phyloP scores from a whole-genome alignment of 2,329 filamentous ascomycete species.

The Albophoma yamanashiensis region DNA sequence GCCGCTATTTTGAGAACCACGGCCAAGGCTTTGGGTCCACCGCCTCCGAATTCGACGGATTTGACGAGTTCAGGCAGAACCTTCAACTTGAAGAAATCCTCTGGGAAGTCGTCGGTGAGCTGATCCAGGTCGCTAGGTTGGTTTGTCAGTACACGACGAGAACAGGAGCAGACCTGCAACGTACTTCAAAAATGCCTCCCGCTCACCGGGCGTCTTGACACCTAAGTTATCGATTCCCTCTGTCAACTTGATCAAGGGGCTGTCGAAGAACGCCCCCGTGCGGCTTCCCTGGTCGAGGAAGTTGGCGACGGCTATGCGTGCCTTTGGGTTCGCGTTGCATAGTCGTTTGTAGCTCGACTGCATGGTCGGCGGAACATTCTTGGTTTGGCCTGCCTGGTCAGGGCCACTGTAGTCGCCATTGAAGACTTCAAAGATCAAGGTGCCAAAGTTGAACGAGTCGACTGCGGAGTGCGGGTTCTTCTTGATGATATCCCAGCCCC shows the following conservation, averaged over 20 bases:
- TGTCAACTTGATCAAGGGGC: constrained; percentile 80
- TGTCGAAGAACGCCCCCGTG: constrained; percentile 81
- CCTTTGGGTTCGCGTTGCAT: constrained; percentile 80
- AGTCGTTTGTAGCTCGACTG: constrained; percentile 85
- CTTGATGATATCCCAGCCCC: constrained; percentile 88
- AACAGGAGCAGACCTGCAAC: constrained; percentile 1
- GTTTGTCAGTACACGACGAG: constrained; percentile 22
- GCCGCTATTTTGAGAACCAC: constrained; percentile 85
- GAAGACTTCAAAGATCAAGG: constrained; percentile 81
- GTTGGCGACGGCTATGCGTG: constrained; percentile 69
- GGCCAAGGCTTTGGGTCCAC: constrained; percentile 79
- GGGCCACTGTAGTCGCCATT: constrained; percentile 69
- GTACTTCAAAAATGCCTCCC: constrained; percentile 70
- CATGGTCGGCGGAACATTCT: constrained; percentile 78
- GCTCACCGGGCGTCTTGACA: constrained; percentile 73
- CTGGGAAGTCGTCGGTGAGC: constrained; percentile 86
- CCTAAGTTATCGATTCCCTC: constrained; percentile 90
- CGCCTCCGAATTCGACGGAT: constrained; percentile 95
- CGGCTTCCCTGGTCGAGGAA: constrained; percentile 86
- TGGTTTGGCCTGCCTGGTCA: constrained; percentile 78
- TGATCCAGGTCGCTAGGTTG: constrained; percentile 64
- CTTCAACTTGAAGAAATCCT: constrained; percentile 98
- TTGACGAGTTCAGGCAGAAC: constrained; percentile 93
- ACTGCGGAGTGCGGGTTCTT: constrained; percentile 69
- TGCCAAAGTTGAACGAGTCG: constrained; percentile 80